Base-by-base conservation (phyloP, 1,284 basidiomycete species). In the Pyrrhoderma noxium region DNA sequence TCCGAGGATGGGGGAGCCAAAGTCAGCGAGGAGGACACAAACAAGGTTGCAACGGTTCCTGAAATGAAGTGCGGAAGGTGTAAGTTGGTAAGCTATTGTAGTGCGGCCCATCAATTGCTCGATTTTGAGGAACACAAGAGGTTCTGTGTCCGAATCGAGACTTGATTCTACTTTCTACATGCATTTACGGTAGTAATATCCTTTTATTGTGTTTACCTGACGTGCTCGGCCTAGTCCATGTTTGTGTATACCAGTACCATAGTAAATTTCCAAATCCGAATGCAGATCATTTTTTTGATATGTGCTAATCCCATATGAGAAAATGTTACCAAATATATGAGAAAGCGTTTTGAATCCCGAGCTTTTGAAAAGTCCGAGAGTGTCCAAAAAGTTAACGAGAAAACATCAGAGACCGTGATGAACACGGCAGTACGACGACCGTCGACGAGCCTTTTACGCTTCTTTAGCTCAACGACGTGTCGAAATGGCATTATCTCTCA, bases 71-170 rank as follows among this genome's bases (percentile, higher is more conserved):
- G 84, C 64, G 82, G 82, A 66, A 82, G 81, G 64, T 86, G 84
- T 67, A 79, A 77, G 62, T 68, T 86, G 47, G 83, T 86, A 58
- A 82, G 77, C 64, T 86, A 86, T 59, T 86, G 84, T 61, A 82
- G 79, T 44, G 65, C 75, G 11, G 78, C 81, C 57, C 82, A 85
- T 61, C 83, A 86, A 66, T 71, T 69, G 62, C 75, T 75, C 61
- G 83, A 86, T 57, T 86, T 82, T 82, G 77, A 82, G 31, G 83
- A 86, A 62, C 83, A 86, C 63, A 70, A 73, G 51, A 69, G 82
- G 47, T 79, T 85, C 50, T 86, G 83, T 59, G 71, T 72, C 8
- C 77, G 73, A 60, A 22, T 13, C 16, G 47, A 47, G 16, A 7
- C 22, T 19, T 45, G 43, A 21, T n/a, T 5, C n/a, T 27, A 45